Percentiles rank a stretch among this genome's conserved stretches.
phyloP scores from a whole-genome alignment of 768 basidiomycete genomes.

The Agaricus subrufescens region DNA sequence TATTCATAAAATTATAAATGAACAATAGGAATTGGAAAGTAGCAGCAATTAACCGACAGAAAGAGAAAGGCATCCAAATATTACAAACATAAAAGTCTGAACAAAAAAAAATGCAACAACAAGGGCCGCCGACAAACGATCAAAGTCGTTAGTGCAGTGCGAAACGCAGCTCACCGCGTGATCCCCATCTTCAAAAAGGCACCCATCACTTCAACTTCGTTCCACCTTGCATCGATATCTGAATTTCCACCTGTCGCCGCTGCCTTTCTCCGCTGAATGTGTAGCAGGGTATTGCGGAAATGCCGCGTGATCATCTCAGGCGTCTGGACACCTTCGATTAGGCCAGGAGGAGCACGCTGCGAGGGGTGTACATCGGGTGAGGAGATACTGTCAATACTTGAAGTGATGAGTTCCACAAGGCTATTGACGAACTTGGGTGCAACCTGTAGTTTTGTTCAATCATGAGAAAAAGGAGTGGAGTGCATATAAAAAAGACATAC shows the following conservation, averaged over 20 bases:
- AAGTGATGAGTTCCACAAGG: conserved; percentile 91
- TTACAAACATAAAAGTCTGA: not conserved
- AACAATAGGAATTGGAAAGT: too few relatives aligned
- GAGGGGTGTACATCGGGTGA: conserved; percentile 87
- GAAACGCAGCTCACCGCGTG: conserved; percentile 33
- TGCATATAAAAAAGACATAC: conserved; percentile 41
- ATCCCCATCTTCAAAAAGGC: conserved; percentile 89
- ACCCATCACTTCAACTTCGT: conserved; percentile 85
- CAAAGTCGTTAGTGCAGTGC: too few relatives aligned
- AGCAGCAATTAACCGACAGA: not conserved
- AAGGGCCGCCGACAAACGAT: not conserved
- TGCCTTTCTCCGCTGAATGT: conserved; percentile 77
- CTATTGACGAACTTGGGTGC: conserved; percentile 96
- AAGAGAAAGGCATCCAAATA: not conserved
- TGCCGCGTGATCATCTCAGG: conserved; percentile 93
- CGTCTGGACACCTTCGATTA: conserved; percentile 88
- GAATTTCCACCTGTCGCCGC: conserved; percentile 31
- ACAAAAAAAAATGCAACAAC: not conserved
- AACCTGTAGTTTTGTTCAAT: conserved; percentile 43
- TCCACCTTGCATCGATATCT: conserved; percentile 59
- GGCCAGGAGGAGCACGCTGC: conserved; percentile 80
- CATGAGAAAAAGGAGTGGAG: not conserved
- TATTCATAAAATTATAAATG: too few relatives aligned
- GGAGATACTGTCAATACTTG: conserved; percentile 88
- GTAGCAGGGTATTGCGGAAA: conserved; percentile 84